Percentiles rank a stretch among this genome's conserved stretches.
These are phyloP conservation scores for Dysphania ambrosioides DNA, from an alignment of 148 eudicot genomes.

Conservation along the genomic window DNA sequence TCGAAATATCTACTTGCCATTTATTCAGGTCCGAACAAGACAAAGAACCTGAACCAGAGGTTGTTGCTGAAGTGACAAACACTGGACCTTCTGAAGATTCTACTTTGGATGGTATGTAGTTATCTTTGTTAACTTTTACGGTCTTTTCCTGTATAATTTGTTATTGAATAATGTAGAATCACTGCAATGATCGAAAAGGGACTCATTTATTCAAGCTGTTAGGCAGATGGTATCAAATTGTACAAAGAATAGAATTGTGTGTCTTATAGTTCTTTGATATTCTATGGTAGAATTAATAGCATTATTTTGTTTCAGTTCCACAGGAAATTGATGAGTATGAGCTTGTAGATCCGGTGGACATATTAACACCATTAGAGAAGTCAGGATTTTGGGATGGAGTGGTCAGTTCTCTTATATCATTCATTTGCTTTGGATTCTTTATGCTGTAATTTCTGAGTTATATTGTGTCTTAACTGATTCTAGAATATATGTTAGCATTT, in stretches of 20 bases:
- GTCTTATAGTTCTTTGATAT: background rate
- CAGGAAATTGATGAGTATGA: conserved; percentile 95
- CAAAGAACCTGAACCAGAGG: conserved; percentile 92
- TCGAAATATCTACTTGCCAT: background rate
- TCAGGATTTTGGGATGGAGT: conserved; percentile 98
- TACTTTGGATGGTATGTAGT: conserved; percentile 61
- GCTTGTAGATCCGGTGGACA: conserved; percentile 97
- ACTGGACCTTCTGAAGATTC: conserved; percentile 75
- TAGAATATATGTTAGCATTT: background rate
- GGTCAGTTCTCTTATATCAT: conserved; percentile 47
- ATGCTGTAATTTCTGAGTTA: background rate
- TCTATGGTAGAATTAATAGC: conserved; percentile 14
- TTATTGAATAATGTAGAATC: too few relatives aligned
- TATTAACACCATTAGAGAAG: conserved; percentile 91
- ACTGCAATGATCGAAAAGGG: background rate
- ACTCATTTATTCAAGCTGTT: background rate
- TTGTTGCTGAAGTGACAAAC: conserved; percentile 57
- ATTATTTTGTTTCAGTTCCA: conserved; percentile 56
- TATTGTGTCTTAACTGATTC: background rate
- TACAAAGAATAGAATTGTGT: background rate
- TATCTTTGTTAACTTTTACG: too few relatives aligned
- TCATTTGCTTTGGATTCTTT: background rate
- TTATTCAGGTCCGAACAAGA: conserved; percentile 88
- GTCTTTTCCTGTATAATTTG: background rate
- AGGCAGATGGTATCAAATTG: background rate